A percentile compares a stretch with the other conserved stretches of the same genome.
Evolutionary conservation across 441 rosid species (phyloP).

Genomic region (Populus trichocarpa): DNA sequence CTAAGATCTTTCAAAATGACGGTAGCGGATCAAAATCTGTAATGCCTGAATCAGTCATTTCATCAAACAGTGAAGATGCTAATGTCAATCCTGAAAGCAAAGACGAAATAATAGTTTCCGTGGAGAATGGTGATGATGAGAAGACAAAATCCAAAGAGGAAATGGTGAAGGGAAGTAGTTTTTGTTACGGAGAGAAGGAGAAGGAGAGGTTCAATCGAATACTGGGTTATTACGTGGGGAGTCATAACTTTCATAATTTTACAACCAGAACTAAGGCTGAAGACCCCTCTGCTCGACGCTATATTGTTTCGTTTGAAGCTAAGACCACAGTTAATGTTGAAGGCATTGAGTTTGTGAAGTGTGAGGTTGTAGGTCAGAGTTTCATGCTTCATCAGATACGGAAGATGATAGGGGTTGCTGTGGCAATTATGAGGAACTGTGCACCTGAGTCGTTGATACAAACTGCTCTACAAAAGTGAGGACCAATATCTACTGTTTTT

Average conservation of each 20-base stretch:
- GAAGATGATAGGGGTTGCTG: slow-evolving; percentile 90
- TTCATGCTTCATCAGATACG: slow-evolving; percentile 99
- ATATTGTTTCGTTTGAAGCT: slow-evolving; percentile 69
- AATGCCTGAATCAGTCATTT: background rate
- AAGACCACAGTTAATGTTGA: slow-evolving; percentile 46
- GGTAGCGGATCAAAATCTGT: slow-evolving; percentile 1
- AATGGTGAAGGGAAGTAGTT: slow-evolving; percentile 23
- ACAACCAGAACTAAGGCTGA: slow-evolving; percentile 85
- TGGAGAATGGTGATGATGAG: slow-evolving; percentile 16
- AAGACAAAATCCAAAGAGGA: slow-evolving; percentile 21
- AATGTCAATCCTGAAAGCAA: background rate
- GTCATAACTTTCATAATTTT: slow-evolving; percentile 93
- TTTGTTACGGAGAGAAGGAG: slow-evolving; percentile 63
- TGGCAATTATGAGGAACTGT: slow-evolving; percentile 77
- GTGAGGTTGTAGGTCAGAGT: slow-evolving; percentile 97
- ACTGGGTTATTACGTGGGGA: slow-evolving; percentile 67
- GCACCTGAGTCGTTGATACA: slow-evolving; percentile 65
- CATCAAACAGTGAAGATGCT: background rate
- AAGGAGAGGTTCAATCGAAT: slow-evolving; percentile 78
- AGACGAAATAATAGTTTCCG: slow-evolving; percentile 7
- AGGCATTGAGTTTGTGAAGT: slow-evolving; percentile 84
- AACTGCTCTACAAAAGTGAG: slow-evolving; percentile 71
- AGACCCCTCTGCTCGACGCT: slow-evolving; percentile 78
- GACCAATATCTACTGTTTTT: slow-evolving; percentile 6
- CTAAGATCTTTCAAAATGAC: slow-evolving; percentile 15